phyloP scores from a whole-genome alignment of 2,329 filamentous ascomycete genomes.

The Dichotomopilus funicola region DNA sequence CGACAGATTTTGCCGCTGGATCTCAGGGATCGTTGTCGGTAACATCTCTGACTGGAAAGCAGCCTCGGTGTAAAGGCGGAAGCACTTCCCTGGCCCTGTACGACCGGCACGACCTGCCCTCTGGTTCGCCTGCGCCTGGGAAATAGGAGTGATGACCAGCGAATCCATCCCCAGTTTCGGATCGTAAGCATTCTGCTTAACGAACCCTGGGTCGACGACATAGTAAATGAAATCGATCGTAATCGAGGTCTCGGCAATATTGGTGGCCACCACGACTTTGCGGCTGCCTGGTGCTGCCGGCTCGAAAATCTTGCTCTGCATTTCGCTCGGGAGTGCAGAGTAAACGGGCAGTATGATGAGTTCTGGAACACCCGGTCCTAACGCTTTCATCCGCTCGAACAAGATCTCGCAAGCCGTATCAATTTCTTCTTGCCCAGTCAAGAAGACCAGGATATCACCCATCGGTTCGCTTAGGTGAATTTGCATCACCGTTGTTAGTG shows the following conservation, averaged over 20 bases:
- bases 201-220: conserved; percentile 93
- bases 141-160: conserved; percentile 90
- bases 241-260: conserved; percentile 96
- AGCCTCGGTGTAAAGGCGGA: conserved; percentile 88
- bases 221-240: conserved; percentile 98
- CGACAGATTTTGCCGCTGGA: conserved; percentile 88
- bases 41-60: conserved; percentile 97
- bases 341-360: conserved; percentile 95
- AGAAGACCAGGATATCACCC: conserved; percentile 92
- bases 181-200: conserved; percentile 96
- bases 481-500: conserved; percentile 95
- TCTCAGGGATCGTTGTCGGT: conserved; percentile 91
- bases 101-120: conserved; percentile 86
- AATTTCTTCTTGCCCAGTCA: conserved; percentile 97
- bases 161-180: conserved; percentile 98
- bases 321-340: conserved; percentile 83
- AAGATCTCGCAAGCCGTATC: conserved; percentile 91
- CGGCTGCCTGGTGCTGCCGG: conserved; percentile 77
- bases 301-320: conserved; percentile 92
- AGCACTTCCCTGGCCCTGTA: conserved; percentile 93
- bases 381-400: conserved; percentile 90
- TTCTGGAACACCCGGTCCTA: conserved; percentile 86
- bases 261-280: conserved; percentile 96
- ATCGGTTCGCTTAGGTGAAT: conserved; percentile 89
- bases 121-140: conserved; percentile 93